Conservation (phyloP, 139 green algal genomes). For the Astrephomene gubernaculifera region DNA sequence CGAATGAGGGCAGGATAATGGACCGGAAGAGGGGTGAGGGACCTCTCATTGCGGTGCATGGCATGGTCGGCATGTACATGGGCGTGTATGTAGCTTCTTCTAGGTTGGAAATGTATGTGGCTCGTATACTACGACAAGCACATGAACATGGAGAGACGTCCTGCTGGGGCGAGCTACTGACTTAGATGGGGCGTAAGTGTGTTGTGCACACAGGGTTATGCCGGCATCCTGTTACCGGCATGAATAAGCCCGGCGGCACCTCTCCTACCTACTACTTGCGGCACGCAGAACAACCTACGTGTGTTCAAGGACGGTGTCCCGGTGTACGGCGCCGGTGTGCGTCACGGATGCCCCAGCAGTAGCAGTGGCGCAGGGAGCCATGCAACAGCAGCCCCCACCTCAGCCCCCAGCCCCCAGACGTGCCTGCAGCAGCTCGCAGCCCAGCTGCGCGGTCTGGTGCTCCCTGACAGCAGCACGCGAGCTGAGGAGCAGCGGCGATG, state of each 20-base stretch:
- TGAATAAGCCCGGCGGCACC: neutral
- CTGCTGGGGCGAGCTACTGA: no score
- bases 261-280: neutral
- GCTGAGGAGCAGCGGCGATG: neutral
- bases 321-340: slow-evolving; percentile 25
- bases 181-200: no score
- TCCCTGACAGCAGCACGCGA: neutral
- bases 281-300: slow-evolving; percentile 80
- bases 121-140: neutral
- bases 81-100: no score
- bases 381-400: neutral
- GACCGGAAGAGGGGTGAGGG: neutral
- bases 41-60: no score
- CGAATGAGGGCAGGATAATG: neutral
- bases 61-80: no score
- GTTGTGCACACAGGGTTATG: no score
- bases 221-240: neutral
- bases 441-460: neutral
- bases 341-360: neutral
- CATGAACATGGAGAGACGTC: no score
- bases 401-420: no score
- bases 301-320: slow-evolving; percentile 75
- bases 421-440: neutral
- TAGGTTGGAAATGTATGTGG: neutral
- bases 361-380: neutral